A percentile compares a stretch with the other conserved stretches of the same genome.
Conservation (phyloP, 2,329 filamentous ascomycete genomes). For the Fusarium robinianum region DNA sequence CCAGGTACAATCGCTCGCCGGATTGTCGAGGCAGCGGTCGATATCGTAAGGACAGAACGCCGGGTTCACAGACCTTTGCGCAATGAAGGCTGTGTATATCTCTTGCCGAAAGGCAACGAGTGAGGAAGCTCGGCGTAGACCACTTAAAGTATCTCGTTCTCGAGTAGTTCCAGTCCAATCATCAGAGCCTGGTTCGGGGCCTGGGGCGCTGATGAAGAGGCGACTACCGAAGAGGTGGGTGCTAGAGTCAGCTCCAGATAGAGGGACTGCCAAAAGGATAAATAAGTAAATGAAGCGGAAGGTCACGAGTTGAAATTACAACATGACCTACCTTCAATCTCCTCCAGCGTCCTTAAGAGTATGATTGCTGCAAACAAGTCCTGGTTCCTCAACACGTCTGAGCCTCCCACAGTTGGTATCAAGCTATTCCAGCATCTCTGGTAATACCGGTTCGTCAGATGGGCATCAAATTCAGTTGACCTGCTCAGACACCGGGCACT, state of each 20-base stretch:
- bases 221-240: constrained; percentile 12
- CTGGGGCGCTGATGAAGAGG: constrained; percentile 7
- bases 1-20: constrained; percentile 7
- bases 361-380: constrained; percentile 14
- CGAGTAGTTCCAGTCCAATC: no score
- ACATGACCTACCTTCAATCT: constrained; percentile 18
- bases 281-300: not conserved
- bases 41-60: constrained; percentile 6
- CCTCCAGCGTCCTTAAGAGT: constrained; percentile 12
- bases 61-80: constrained; percentile 6
- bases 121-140: constrained; percentile 10
- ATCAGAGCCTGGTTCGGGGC: not conserved
- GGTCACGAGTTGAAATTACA: no score
- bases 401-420: constrained; percentile 1
- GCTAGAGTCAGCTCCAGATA: constrained; percentile 9
- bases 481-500: constrained; percentile 12
- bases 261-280: not conserved
- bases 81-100: constrained; percentile 5
- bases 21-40: constrained; percentile 4
- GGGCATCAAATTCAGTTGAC: constrained; percentile 11
- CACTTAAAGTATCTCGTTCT: not conserved
- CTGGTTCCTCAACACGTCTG: constrained; percentile 2
- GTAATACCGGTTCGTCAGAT: constrained; percentile 8
- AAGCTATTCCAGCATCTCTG: constrained; percentile 9
- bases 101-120: constrained; percentile 14